Percentiles rank a stretch among this genome's conserved stretches.
Evolutionary conservation across 768 basidiomycete species (phyloP).

Genomic region (Mycena vitilis): DNA sequence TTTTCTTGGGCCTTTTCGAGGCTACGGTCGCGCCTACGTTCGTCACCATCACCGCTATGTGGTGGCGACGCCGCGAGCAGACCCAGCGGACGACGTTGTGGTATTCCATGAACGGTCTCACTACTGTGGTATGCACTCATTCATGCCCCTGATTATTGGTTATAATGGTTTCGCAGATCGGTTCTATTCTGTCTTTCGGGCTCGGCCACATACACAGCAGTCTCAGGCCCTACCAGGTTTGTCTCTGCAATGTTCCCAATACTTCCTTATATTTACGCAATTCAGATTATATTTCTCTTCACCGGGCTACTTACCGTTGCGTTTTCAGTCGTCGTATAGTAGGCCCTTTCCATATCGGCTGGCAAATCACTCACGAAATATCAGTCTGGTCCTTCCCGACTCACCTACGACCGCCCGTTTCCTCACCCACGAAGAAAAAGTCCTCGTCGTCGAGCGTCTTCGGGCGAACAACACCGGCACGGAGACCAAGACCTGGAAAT

Average conservation of each 20-base stretch:
- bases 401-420: constrained; percentile 35
- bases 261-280: neutral
- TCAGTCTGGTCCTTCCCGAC: constrained; percentile 29
- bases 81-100: constrained; percentile 30
- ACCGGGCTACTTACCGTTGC: constrained; percentile 32
- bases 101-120: constrained; percentile 37
- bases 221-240: constrained; percentile 32
- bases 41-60: constrained; percentile 38
- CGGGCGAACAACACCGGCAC: constrained; percentile 38
- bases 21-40: constrained; percentile 34
- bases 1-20: constrained; percentile 37
- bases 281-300: constrained; percentile 36
- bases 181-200: constrained; percentile 34
- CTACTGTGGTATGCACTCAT: constrained; percentile 28
- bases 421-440: constrained; percentile 34
- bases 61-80: constrained; percentile 38
- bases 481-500: constrained; percentile 44
- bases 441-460: constrained; percentile 35
- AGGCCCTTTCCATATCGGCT: neutral
- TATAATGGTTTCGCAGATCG: constrained; percentile 13
- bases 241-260: neutral
- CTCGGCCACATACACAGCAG: constrained; percentile 31
- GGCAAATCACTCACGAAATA: neutral
- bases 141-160: neutral
- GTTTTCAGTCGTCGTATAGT: constrained; percentile 34